A percentile compares a stretch with the other conserved stretches of the same genome.
These are phyloP conservation scores for Blastocystis hominis DNA, from an alignment of 352 stramenopile species.

Conservation along the genomic window DNA sequence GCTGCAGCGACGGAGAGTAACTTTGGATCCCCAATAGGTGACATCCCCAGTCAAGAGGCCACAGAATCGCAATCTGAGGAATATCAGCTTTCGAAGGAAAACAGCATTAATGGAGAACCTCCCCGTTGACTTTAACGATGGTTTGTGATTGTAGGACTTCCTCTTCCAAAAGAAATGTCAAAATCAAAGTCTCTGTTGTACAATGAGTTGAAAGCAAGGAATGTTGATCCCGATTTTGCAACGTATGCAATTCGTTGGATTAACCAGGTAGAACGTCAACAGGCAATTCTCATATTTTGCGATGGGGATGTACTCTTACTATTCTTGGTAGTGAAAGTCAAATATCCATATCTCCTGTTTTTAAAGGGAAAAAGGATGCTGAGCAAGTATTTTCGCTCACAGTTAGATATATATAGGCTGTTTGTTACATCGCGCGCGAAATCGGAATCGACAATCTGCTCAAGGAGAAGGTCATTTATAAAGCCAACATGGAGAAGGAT, in stretches of 20 bases:
- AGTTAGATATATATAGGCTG: not conserved
- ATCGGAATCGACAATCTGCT: not conserved
- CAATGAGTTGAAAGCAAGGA: not conserved
- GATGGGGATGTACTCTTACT: not conserved
- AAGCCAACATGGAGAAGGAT: not conserved
- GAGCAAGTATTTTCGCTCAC: not conserved
- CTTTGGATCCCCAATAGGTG: too few species aligned
- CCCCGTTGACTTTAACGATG: not conserved
- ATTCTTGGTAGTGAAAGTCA: not conserved
- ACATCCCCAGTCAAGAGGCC: too few species aligned
- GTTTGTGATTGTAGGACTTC: not conserved
- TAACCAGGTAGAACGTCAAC: not conserved
- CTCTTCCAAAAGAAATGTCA: not conserved
- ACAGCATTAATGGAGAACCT: not conserved
- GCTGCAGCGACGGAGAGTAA: too few species aligned
- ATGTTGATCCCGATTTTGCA: not conserved
- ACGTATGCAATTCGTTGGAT: not conserved
- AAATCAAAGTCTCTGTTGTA: not conserved
- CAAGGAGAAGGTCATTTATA: not conserved
- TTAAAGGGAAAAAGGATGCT: slow-evolving; percentile 17
- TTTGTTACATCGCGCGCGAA: not conserved
- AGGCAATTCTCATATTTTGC: not conserved
- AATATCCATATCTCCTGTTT: slow-evolving; percentile 22
- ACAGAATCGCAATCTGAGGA: too few species aligned
- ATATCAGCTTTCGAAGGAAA: too few species aligned